Base-by-base conservation (phyloP, 441 rosid species). In the Gossypium aridum region DNA sequence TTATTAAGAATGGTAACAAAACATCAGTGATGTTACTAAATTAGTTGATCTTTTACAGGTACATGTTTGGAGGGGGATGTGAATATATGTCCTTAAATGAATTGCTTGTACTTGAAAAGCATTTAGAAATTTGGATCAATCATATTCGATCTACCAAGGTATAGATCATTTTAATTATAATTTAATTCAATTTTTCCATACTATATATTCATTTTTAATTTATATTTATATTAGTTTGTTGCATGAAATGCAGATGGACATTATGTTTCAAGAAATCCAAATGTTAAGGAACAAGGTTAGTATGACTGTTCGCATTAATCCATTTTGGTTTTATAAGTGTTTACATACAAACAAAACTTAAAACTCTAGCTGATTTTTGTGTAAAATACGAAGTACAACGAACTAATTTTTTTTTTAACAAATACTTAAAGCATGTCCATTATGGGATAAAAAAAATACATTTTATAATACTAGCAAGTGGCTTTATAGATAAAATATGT, bases 81-180 rank as follows among this genome's bases (percentile, higher is more conserved):
- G 87, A 81, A 57, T 86, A 49, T 45, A 92, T 92, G 97, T 75
- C 87, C 26, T 79, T 92, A 57, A 89, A 90, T 81, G 99, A 95
- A 74, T 78, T 95, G 63, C 77, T 85, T 47, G 81, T 85, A 45
- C 86, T 92, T 68, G 99, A 95, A 76, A 95, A 92, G 76, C 89
- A 92, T 82, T 94, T 95, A 49, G 98, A 90, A 65, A 71, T 81
- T 76, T 92, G 98, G 99, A 91, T 90, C 76, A 80, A 77, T 76
- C 88, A 89, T 20, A 87, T 89, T 64, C 99, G 99, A 75, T 87
- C 97, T 23, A 81, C 90, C 20, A 95, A 95, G 97, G 99, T 94
- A 80, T 56, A 7, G 0, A 16, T 72, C 0, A 16, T n/a, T 37
- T 31, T 3, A 1, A 10, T 28, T 26, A n/a, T 22, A 57, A 43